phyloP scores from a whole-genome alignment of 2,329 filamentous ascomycete species.

The Pseudogymnoascus sp. region DNA sequence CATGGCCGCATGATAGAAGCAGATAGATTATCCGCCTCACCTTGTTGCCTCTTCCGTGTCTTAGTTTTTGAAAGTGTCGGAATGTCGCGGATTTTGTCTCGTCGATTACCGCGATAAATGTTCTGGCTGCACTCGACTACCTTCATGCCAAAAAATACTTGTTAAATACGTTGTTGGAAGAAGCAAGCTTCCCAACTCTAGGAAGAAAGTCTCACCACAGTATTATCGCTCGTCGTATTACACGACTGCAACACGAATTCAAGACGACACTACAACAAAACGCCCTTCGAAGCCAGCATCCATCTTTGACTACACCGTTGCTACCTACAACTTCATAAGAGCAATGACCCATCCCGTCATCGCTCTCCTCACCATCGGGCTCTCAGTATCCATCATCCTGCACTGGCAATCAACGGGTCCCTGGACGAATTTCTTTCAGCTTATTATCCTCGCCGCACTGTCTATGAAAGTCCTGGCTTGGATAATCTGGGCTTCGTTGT shows the following conservation, averaged over 20 bases:
- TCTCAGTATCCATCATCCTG: not conserved
- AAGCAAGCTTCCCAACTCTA: not conserved
- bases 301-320: not conserved
- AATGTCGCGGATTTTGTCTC: not conserved
- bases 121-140: not conserved
- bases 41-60: not conserved
- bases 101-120: not conserved
- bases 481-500: not conserved
- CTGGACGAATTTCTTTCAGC: not conserved
- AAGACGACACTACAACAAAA: not conserved
- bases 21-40: not conserved
- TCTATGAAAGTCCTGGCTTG: not conserved
- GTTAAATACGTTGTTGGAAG: not conserved
- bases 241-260: not conserved
- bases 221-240: not conserved
- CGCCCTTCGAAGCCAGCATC: not conserved
- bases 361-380: not conserved
- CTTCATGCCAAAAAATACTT: not conserved
- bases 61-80: not conserved
- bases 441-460: not conserved
- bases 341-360: conserved; percentile 1
- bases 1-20: not conserved
- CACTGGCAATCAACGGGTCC: not conserved
- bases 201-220: not conserved
- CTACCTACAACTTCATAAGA: not conserved